phyloP scores from a whole-genome alignment of 2,329 filamentous ascomycete species.

The Berkeleyomyces rouxiae region DNA sequence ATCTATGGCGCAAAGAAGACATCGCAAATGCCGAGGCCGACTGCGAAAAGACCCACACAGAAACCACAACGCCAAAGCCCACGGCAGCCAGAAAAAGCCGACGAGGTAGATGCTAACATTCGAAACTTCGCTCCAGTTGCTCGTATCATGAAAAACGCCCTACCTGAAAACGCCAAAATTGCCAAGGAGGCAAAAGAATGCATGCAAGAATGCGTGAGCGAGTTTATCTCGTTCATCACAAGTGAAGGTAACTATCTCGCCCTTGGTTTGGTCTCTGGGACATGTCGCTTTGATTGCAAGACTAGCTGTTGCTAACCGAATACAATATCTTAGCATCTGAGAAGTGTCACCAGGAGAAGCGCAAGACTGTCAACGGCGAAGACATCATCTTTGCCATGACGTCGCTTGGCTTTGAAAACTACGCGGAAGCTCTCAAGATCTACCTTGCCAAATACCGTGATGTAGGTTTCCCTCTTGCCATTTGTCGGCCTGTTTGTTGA shows the following conservation, averaged over 20 bases:
- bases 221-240: conserved; percentile 99
- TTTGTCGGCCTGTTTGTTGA: background rate
- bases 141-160: conserved; percentile 94
- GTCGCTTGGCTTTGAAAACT: conserved; percentile 96
- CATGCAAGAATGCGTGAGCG: conserved; percentile 99
- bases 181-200: conserved; percentile 98
- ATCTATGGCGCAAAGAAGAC: background rate
- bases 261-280: background rate
- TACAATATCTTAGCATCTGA: conserved; percentile 57
- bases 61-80: background rate
- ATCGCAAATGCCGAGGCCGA: background rate
- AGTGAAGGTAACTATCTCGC: conserved; percentile 56
- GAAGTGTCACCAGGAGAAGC: conserved; percentile 98
- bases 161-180: conserved; percentile 97
- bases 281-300: background rate
- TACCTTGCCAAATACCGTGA: conserved; percentile 96
- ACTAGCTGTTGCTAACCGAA: background rate
- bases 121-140: conserved; percentile 90
- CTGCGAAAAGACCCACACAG: background rate
- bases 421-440: conserved; percentile 93
- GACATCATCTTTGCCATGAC: conserved; percentile 99
- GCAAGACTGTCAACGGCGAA: conserved; percentile 97
- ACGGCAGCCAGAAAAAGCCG: background rate
- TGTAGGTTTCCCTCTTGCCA: conserved; percentile 41
- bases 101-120: conserved; percentile 66